A percentile compares a stretch with the other conserved stretches of the same genome.
These are phyloP conservation scores for Grosmannia clavigera DNA, from an alignment of 2,329 filamentous ascomycete species.

Conservation along the genomic window DNA sequence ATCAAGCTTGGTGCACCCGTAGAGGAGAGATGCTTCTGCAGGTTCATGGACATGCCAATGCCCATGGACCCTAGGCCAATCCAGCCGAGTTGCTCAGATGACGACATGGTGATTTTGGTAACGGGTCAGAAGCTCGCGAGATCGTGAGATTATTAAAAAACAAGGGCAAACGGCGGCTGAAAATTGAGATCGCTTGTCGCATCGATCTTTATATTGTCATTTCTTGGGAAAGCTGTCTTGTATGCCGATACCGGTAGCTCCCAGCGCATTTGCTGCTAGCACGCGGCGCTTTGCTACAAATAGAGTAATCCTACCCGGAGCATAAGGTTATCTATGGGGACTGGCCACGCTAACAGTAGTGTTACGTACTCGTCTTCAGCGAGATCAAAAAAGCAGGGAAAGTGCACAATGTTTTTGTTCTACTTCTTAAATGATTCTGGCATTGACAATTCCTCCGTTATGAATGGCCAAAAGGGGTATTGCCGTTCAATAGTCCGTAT, in stretches of 20 bases:
- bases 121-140: background rate
- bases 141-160: background rate
- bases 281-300: background rate
- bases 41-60: constrained; percentile 3
- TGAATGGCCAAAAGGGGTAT: too few relatives aligned
- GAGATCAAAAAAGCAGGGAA: too few relatives aligned
- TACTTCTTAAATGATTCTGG: too few relatives aligned
- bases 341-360: background rate
- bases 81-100: background rate
- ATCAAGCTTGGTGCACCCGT: background rate
- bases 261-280: background rate
- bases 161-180: background rate
- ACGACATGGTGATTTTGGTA: background rate
- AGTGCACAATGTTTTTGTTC: too few relatives aligned
- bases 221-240: background rate
- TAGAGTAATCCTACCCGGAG: background rate
- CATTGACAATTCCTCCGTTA: too few relatives aligned
- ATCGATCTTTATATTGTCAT: background rate
- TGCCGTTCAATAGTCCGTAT: too few relatives aligned
- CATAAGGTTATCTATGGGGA: background rate
- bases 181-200: background rate
- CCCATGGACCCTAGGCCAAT: constrained; percentile 4
- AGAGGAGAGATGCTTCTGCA: background rate
- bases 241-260: background rate
- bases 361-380: background rate